A percentile compares a stretch with the other conserved stretches of the same genome.
Evolutionary conservation across 75 land plant species (phyloP).

Genomic region (Cryptomeria japonica): DNA sequence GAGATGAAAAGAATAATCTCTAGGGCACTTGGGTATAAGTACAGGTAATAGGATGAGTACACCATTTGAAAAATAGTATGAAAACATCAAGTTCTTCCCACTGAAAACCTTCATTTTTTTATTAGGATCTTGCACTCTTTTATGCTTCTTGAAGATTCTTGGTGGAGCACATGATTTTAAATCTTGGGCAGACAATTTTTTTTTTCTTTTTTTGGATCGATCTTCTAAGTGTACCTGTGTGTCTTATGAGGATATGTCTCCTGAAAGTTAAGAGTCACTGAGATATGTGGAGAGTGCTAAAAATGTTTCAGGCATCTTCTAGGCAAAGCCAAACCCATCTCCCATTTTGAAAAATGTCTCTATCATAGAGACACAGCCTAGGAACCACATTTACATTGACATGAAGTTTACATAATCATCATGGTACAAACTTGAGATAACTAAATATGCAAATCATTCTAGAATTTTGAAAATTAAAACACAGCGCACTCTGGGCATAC

Average conservation of each 20-base stretch:
- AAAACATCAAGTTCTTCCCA: background rate
- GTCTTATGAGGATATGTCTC: background rate
- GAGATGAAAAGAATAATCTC: background rate
- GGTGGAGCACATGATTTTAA: background rate
- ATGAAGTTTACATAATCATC: background rate
- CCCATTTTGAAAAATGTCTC: background rate
- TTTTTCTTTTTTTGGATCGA: background rate
- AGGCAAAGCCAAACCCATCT: background rate
- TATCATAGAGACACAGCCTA: background rate
- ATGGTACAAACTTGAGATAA: background rate
- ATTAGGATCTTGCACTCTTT: background rate
- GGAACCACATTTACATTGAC: background rate
- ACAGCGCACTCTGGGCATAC: constrained; percentile 20
- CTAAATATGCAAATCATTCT: background rate
- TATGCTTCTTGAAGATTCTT: background rate
- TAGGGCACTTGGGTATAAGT: background rate
- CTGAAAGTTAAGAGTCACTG: background rate
- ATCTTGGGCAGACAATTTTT: background rate
- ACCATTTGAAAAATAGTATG: background rate
- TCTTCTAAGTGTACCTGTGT: background rate
- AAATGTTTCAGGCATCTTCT: background rate
- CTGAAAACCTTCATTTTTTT: background rate
- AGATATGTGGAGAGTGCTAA: background rate
- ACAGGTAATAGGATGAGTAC: background rate
- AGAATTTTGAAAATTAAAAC: background rate